Evolutionary conservation across 2,329 filamentous ascomycete genomes (phyloP).

Genomic region (Sclerotinia trifoliorum): DNA sequence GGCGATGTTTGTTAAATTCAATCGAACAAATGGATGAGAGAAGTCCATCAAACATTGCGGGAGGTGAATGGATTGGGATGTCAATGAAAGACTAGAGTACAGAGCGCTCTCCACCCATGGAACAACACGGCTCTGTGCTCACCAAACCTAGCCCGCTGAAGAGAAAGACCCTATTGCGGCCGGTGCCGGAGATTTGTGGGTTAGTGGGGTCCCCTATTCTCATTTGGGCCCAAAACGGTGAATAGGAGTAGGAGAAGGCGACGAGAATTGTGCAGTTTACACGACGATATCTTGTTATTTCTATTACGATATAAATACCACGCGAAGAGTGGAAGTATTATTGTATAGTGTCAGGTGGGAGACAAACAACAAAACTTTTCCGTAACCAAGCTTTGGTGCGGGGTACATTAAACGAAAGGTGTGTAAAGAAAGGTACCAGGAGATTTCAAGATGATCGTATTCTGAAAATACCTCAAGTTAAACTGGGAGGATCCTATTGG

Average conservation of each 20-base stretch:
- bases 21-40: neutral
- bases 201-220: slow-evolving; percentile 7
- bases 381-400: slow-evolving; percentile 13
- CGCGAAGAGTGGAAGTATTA: neutral
- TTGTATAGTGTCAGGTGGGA: slow-evolving; percentile 18
- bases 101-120: neutral
- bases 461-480: neutral
- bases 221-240: neutral
- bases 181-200: slow-evolving; percentile 22
- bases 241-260: neutral
- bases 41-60: neutral
- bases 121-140: neutral
- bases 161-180: slow-evolving; percentile 17
- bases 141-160: slow-evolving; percentile 14
- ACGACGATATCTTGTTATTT: neutral
- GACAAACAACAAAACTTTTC: slow-evolving; percentile 7
- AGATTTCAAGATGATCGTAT: neutral
- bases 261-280: neutral
- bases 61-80: neutral
- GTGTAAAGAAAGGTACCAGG: neutral
- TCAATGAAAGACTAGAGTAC: neutral
- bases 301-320: slow-evolving; percentile 21
- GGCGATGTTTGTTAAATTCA: neutral
- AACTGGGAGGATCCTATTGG: neutral
- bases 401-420: slow-evolving; percentile 5